phyloP scores from a whole-genome alignment of 2,329 filamentous ascomycete genomes.

The Curvularia hawaiiensis region DNA sequence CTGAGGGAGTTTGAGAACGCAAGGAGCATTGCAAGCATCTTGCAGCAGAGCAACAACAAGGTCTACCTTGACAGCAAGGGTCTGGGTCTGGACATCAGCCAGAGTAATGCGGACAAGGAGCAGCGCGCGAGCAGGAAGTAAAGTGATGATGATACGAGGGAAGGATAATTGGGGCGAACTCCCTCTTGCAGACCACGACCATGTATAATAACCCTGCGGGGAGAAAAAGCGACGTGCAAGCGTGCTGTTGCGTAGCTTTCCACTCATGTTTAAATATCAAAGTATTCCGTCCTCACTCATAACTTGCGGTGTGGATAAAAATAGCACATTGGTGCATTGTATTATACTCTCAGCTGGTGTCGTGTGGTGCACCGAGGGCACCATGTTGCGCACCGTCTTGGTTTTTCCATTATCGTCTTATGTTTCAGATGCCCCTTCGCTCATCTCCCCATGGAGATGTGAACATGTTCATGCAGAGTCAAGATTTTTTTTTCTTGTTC shows the following conservation, averaged over 20 bases:
- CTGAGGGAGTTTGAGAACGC: conserved; percentile 98
- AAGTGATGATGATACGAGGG: neutral
- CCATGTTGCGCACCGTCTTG: neutral
- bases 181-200: conserved; percentile 10
- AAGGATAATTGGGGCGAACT: neutral
- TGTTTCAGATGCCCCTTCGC: neutral
- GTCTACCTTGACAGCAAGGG: conserved; percentile 91
- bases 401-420: neutral
- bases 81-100: conserved; percentile 82
- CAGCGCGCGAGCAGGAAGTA: conserved; percentile 37
- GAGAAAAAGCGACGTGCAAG: conserved; percentile 24
- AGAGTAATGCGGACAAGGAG: conserved; percentile 49
- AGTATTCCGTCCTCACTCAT: conserved; percentile 9
- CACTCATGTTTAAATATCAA: conserved; percentile 40
- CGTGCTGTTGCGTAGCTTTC: conserved; percentile 35
- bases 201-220: conserved; percentile 32
- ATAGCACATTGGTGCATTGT: neutral
- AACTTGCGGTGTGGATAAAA: neutral
- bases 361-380: neutral
- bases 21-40: conserved; percentile 79
- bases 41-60: conserved; percentile 93
- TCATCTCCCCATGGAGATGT: neutral
- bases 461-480: neutral
- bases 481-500: neutral
- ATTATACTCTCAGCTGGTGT: neutral